Evolutionary conservation across 2,329 filamentous ascomycete species (phyloP), one percentile per base, ranked within the genome.

Genomic region (Rutstroemia sp.): DNA sequence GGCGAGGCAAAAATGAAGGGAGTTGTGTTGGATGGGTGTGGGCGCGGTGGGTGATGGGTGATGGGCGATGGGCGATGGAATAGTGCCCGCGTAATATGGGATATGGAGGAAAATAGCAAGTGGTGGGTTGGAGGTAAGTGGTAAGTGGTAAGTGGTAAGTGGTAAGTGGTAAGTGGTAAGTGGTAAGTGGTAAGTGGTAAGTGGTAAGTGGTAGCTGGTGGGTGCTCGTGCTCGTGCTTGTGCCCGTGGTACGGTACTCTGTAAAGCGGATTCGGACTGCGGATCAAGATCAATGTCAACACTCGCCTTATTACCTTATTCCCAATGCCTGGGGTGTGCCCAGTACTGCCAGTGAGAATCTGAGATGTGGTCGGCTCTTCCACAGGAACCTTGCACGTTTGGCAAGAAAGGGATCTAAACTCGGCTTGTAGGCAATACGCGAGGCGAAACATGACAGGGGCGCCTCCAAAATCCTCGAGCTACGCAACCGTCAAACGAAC

Each of bases 41-140:
- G 27, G 6, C 23, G 23, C 23, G 23, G 23, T 23, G 23, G 23
- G 23, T 23, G 23, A 23, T 23, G 23, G 23, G 23, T 4, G 23
- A 23, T 23, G 23, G 23, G n/a, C n/a, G n/a, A n/a, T n/a, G n/a
- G 23, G 23, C 2, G 23, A 30, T 30, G 27, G 27, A 10, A 30
- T 30, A 9, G 10, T 30, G 27, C 27, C 27, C 27, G 27, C 27
- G 27, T 30, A 30, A 23, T 27, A 27, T 27, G 25, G 7, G 25
- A 34, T 42, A 56, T 44, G 61, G 48, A 44, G 63, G 63, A 57
- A 58, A 56, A 52, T 19, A 3, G 50, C 37, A 49, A 30, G 27
- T 30, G 27, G 27, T 48, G 25, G 34, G 51, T 48, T 17, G 27
- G 30, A 25, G 5, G 23, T 23, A 23, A 23, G 45, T n/a, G 38